Evolutionary conservation across 2,329 filamentous ascomycete genomes (phyloP).

Genomic region (Ustulina deusta): DNA sequence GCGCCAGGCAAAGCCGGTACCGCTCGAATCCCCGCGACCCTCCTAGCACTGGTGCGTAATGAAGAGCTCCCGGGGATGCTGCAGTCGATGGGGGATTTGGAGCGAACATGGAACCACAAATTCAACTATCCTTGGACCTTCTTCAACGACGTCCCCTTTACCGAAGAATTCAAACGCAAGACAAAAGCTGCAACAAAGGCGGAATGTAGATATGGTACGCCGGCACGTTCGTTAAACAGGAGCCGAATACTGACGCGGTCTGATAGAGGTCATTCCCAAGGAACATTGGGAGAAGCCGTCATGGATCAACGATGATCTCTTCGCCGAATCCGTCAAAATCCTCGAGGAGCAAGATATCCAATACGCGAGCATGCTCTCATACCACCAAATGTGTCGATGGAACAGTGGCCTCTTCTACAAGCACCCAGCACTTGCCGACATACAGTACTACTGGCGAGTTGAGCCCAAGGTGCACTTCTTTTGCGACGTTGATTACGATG

Average conservation of each 20-base stretch:
- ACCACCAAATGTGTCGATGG: constrained; percentile 99
- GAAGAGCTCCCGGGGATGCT: constrained; percentile 87
- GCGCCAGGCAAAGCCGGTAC: constrained; percentile 78
- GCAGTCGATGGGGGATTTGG: constrained; percentile 88
- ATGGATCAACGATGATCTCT: constrained; percentile 93
- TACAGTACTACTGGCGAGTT: constrained; percentile 97
- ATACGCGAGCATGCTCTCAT: constrained; percentile 88
- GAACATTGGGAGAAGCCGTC: constrained; percentile 93
- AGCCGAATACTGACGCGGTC: constrained; percentile 46
- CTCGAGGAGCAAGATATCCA: constrained; percentile 88
- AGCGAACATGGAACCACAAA: constrained; percentile 96
- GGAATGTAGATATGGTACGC: constrained; percentile 82
- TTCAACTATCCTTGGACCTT: constrained; percentile 99
- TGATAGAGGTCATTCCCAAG: constrained; percentile 85
- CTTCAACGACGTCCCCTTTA: constrained; percentile 96
- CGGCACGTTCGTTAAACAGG: constrained; percentile 6
- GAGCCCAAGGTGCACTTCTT: constrained; percentile 99
- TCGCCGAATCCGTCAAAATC: constrained; percentile 83
- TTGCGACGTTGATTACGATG: constrained; percentile 98
- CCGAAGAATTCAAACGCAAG: constrained; percentile 88
- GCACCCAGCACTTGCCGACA: constrained; percentile 85
- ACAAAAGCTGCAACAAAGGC: constrained; percentile 88
- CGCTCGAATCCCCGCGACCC: constrained; percentile 90
- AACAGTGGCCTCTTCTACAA: constrained; percentile 99
- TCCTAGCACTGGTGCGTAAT: constrained; percentile 92